Evolutionary conservation across 345 rosid genomes (phyloP).

Genomic region (Brassica rapa): DNA sequence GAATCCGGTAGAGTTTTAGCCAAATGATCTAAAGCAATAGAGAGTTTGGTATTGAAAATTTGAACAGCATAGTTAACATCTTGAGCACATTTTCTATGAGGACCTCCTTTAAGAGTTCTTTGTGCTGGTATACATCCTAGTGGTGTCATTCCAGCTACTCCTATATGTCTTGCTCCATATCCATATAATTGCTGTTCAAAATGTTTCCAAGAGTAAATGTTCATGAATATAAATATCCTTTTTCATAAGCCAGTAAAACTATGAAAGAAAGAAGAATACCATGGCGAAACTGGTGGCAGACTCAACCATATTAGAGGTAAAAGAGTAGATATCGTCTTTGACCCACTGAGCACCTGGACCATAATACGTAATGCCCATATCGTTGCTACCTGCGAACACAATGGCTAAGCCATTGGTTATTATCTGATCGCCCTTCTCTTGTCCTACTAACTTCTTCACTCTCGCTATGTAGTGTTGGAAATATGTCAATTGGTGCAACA

Average conservation of each 20-base stretch:
- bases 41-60: constrained; percentile 58
- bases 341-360: constrained; percentile 12
- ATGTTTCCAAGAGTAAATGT: background rate
- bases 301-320: constrained; percentile 9
- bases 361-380: constrained; percentile 9
- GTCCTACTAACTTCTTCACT: constrained; percentile 4
- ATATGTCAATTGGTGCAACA: background rate
- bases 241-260: background rate
- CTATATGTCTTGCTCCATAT: constrained; percentile 63
- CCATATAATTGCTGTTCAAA: constrained; percentile 48
- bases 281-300: background rate
- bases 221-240: background rate
- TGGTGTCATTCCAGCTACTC: constrained; percentile 50
- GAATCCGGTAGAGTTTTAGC: constrained; percentile 35
- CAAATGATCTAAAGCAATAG: constrained; percentile 36
- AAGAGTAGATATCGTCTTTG: background rate
- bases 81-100: constrained; percentile 44
- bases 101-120: constrained; percentile 61
- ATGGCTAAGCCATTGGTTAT: constrained; percentile 13
- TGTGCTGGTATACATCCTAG: constrained; percentile 68
- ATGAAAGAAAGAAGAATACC: background rate
- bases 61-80: constrained; percentile 49
- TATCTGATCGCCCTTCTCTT: background rate
- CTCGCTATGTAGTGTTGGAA: constrained; percentile 10
- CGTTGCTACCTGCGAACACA: constrained; percentile 15